Evolutionary conservation across 1,139 yeast genomes (phyloP), one percentile per base, ranked within the genome.

Genomic region (Taphrina flavorubra): DNA sequence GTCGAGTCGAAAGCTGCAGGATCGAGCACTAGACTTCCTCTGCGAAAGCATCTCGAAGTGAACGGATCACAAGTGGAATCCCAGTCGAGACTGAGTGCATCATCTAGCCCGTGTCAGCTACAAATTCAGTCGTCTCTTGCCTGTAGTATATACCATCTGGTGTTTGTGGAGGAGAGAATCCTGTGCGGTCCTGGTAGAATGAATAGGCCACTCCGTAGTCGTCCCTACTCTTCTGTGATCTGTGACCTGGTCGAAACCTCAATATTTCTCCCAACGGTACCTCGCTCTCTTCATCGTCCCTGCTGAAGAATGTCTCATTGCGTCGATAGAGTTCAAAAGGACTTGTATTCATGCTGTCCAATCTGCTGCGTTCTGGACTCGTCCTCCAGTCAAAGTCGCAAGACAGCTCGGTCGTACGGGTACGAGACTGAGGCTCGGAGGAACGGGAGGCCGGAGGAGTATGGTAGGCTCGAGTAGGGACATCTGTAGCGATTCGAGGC

Each of bases 1-100:
- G 67, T 63, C 67, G 67, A 46, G 42, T 58, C 62, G 53, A 58
- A 58, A 6, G 67, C 67, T 10, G 67, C 61, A 4, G 67, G 59
- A 25, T 63, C 67, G 13, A 63, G 61, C n/a, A 63, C 61, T 7
- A 63, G 51, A 55, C 67, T 63, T 36, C 67, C 67, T 7, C 67
- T 46, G 42, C 67, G 67, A 55, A 63, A 63, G 42, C 51, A 49
- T 8, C 56, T 37, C 42, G 67, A 53, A 11, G 67, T 63, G 51
- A 62, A 62, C 2, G 65, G 65, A 42, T 51, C 65, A 31, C 42
- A 62, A 31, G 59, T 62, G 16, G 65, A 62, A 49, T 63, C 67
- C 67, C 67, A 63, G 36, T 63, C 61, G 11, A 63, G 67, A 36
- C 67, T 63, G 14, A 37, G 37, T 8, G 51, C 31, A 20, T 63